A percentile compares a stretch with the other conserved stretches of the same genome.
These are phyloP conservation scores for Phaeotremella skinneri DNA, from an alignment of 768 basidiomycete species.

Conservation along the genomic window DNA sequence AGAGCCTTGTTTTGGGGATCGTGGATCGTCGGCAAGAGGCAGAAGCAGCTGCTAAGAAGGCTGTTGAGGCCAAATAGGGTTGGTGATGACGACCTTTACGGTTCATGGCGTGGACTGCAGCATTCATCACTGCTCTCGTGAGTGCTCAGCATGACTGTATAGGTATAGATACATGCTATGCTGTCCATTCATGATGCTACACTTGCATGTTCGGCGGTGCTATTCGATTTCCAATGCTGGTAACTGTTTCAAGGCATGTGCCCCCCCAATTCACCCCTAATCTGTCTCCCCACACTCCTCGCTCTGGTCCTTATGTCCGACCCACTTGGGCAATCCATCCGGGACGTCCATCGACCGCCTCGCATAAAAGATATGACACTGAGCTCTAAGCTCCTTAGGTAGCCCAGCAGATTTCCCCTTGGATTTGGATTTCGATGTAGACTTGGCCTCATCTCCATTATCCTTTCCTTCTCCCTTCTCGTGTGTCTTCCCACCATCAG, in stretches of 20 bases:
- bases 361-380: slow-evolving; percentile 44
- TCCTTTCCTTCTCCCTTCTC: slow-evolving; percentile 3
- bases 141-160: too few species aligned
- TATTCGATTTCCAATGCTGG: slow-evolving; percentile 2
- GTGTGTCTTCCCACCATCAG: not conserved
- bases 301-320: slow-evolving; percentile 32
- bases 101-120: too few species aligned
- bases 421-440: slow-evolving; percentile 9
- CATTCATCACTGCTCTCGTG: too few species aligned
- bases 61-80: not conserved
- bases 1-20: slow-evolving; percentile 40
- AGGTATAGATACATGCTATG: too few species aligned
- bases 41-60: slow-evolving; percentile 6
- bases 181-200: too few species aligned
- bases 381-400: slow-evolving; percentile 26
- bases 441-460: slow-evolving; percentile 3
- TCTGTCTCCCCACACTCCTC: slow-evolving; percentile 37
- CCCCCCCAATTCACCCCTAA: not conserved
- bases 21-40: not conserved
- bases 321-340: slow-evolving; percentile 41
- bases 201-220: too few species aligned
- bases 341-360: slow-evolving; percentile 32
- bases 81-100: not conserved
- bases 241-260: not conserved
- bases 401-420: slow-evolving; percentile 24